Percentiles rank a stretch among this genome's conserved stretches.
These are phyloP conservation scores for Cardamine resedifolia DNA, from an alignment of 345 rosid genomes.

Conservation along the genomic window DNA sequence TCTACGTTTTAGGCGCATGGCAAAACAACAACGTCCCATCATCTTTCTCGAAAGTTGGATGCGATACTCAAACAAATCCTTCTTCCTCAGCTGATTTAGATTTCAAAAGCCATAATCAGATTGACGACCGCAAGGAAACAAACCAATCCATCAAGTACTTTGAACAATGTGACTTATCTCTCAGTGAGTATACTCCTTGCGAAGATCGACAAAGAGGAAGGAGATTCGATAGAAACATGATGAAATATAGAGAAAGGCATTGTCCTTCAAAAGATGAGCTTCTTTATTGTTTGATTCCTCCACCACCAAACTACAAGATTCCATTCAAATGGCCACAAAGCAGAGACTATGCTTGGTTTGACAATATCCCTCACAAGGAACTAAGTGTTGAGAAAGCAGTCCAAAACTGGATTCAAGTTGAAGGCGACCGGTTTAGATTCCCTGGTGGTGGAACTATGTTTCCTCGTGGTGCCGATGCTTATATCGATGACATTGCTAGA, in stretches of 20 bases:
- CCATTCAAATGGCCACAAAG: slow-evolving; percentile 98
- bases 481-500: slow-evolving; percentile 74
- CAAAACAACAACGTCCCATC: slow-evolving; percentile 48
- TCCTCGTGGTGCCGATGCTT: slow-evolving; percentile 93
- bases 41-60: slow-evolving; percentile 42
- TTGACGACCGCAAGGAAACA: slow-evolving; percentile 43
- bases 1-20: slow-evolving; percentile 86
- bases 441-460: slow-evolving; percentile 99
- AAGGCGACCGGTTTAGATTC: slow-evolving; percentile 86
- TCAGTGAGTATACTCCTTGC: slow-evolving; percentile 87
- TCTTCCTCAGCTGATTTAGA: slow-evolving; percentile 46
- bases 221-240: slow-evolving; percentile 69
- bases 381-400: slow-evolving; percentile 94
- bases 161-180: slow-evolving; percentile 69
- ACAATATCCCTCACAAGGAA: slow-evolving; percentile 91
- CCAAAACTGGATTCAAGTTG: slow-evolving; percentile 96
- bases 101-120: slow-evolving; percentile 74
- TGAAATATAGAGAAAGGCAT: slow-evolving; percentile 91
- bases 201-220: slow-evolving; percentile 73
- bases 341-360: slow-evolving; percentile 95
- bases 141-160: slow-evolving; percentile 41
- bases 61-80: slow-evolving; percentile 42
- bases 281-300: slow-evolving; percentile 73
- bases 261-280: slow-evolving; percentile 79
- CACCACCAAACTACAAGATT: slow-evolving; percentile 92